Percentiles rank a stretch among this genome's conserved stretches.
Conservation (phyloP, 2,329 filamentous ascomycete species). For the Chaetomiaceae sp. region DNA sequence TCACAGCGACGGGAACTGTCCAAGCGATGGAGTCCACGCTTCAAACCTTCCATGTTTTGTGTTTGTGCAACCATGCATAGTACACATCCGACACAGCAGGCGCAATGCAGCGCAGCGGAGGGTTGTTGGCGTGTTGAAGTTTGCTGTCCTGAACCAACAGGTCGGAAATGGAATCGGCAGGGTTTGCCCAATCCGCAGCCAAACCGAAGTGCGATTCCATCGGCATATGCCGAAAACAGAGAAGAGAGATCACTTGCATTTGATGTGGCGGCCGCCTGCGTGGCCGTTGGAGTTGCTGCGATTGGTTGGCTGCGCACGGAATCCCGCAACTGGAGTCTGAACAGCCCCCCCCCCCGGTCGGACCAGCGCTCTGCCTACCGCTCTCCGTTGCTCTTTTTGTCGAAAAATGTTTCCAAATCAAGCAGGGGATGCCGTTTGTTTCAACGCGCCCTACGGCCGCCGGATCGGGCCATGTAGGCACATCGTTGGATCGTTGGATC, state of each 20-base stretch:
- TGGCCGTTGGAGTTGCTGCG: not conserved
- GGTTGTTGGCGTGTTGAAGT: not conserved
- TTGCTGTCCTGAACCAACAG: no score
- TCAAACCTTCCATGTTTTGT: no score
- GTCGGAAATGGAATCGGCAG: not conserved
- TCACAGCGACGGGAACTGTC: not conserved
- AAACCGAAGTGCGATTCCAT: no score
- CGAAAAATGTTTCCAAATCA: no score
- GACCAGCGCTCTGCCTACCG: no score
- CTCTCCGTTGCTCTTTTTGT: no score
- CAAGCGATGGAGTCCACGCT: not conserved
- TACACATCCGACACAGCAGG: no score
- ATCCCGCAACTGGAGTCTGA: no score
- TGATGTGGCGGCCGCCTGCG: not conserved
- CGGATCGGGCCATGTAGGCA: constrained; percentile 1
- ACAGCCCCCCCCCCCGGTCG: no score
- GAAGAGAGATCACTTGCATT: not conserved
- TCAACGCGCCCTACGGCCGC: constrained; percentile 2
- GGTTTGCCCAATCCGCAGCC: no score
- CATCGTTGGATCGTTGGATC: not conserved
- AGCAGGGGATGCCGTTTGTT: no score
- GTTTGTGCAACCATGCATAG: not conserved
- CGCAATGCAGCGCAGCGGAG: not conserved
- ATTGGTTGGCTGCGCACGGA: not conserved
- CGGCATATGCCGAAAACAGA: no score